phyloP scores from a whole-genome alignment of 2,329 filamentous ascomycete genomes.

The Peltaster fructicola region DNA sequence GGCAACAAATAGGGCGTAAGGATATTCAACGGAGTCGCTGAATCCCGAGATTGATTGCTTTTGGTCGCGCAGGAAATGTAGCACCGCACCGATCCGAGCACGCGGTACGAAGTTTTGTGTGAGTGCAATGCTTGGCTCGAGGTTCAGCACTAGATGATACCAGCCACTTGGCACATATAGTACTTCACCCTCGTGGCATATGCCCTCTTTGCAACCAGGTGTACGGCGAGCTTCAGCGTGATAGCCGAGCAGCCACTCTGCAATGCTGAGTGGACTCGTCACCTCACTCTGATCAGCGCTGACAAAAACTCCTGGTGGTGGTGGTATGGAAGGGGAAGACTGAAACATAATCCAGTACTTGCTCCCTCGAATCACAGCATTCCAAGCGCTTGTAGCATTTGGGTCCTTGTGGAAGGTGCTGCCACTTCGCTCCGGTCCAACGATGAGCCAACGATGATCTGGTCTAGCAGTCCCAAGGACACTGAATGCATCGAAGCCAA shows the following conservation, averaged over 20 bases:
- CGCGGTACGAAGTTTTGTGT: conserved; percentile 89
- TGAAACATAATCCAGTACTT: conserved; percentile 99
- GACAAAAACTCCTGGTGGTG: conserved; percentile 78
- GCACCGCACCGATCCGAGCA: conserved; percentile 53
- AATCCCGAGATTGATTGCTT: conserved; percentile 80
- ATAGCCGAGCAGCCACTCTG: conserved; percentile 88
- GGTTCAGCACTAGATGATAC: conserved; percentile 92
- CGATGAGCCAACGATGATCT: conserved; percentile 81
- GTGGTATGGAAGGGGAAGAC: conserved; percentile 39
- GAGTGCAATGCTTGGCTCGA: conserved; percentile 68
- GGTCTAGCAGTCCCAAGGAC: conserved; percentile 63
- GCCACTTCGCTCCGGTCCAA: conserved; percentile 71
- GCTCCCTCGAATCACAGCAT: conserved; percentile 70
- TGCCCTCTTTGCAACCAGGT: conserved; percentile 65
- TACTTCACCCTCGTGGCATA: conserved; percentile 71
- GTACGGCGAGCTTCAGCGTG: conserved; percentile 63
- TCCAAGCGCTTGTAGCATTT: conserved; percentile 68
- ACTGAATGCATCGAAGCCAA: conserved; percentile 70
- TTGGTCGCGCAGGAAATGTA: conserved; percentile 68
- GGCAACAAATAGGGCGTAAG: conserved; percentile 57
- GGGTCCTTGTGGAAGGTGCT: conserved; percentile 86
- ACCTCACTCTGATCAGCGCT: conserved; percentile 83
- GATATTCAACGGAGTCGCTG: conserved; percentile 48
- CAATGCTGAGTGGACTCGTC: conserved; percentile 81
- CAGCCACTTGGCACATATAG: conserved; percentile 85